phyloP scores from a whole-genome alignment of 1,139 yeast genomes.

The Yamadazyma aaseri region DNA sequence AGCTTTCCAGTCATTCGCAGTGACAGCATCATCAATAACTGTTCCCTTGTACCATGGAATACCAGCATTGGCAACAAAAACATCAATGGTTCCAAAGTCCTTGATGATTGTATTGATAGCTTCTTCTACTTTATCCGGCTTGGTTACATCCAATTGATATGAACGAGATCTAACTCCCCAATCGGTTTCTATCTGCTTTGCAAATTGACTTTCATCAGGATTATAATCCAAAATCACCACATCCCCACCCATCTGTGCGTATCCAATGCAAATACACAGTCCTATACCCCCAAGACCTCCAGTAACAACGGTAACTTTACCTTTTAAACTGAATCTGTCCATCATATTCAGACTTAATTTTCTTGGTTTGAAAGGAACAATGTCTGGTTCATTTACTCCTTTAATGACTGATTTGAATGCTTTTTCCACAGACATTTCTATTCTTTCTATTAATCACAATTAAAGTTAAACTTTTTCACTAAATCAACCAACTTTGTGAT shows the following conservation, averaged over 20 bases:
- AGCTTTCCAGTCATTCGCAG: conserved; percentile 48
- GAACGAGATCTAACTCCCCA: conserved; percentile 65
- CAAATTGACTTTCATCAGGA: conserved; percentile 36
- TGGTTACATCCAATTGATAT: conserved; percentile 65
- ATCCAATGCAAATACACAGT: conserved; percentile 72
- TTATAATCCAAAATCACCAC: conserved; percentile 72
- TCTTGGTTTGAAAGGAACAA: conserved; percentile 25
- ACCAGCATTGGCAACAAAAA: conserved; percentile 88
- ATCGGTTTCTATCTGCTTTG: conserved; percentile 48
- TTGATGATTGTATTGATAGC: conserved; percentile 53
- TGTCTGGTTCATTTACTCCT: conserved; percentile 20
- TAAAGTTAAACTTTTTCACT: too few species aligned
- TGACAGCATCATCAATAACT: conserved; percentile 50
- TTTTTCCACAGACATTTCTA: too few species aligned
- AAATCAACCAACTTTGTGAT: too few species aligned
- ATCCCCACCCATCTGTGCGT: conserved; percentile 86
- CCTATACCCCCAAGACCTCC: conserved; percentile 88
- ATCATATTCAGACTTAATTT: conserved; percentile 26
- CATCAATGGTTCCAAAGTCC: conserved; percentile 73
- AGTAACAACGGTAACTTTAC: conserved; percentile 76
- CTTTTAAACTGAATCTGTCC: conserved; percentile 60
- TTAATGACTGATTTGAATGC: conserved; percentile 20
- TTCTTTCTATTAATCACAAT: too few species aligned
- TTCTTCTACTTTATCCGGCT: conserved; percentile 52
- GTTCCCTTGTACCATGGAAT: conserved; percentile 80